Evolutionary conservation across 768 basidiomycete species (phyloP).

Genomic region (Suillus fuscotomentosus): DNA sequence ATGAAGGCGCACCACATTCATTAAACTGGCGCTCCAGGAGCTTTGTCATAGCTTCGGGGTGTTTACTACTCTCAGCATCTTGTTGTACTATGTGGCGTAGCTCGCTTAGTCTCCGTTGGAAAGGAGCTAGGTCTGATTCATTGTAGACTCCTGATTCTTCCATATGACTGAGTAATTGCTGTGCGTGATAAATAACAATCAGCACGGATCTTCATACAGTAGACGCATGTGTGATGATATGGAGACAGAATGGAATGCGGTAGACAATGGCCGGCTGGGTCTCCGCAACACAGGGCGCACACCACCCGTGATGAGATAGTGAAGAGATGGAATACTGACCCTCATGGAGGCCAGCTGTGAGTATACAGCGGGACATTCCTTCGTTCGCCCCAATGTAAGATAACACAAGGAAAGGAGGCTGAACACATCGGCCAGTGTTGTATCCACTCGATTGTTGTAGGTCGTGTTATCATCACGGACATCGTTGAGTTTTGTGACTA

Average conservation of each 20-base stretch:
- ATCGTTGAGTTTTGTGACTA: slow-evolving; percentile 90
- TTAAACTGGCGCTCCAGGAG: slow-evolving; percentile 89
- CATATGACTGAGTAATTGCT: slow-evolving; percentile 96
- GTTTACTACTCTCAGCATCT: slow-evolving; percentile 78
- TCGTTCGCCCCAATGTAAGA: slow-evolving; percentile 95
- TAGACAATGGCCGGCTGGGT: slow-evolving; percentile 8
- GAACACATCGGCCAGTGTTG: slow-evolving; percentile 94
- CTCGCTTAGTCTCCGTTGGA: slow-evolving; percentile 76
- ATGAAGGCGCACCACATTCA: slow-evolving; percentile 73
- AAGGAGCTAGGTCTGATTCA: slow-evolving; percentile 85
- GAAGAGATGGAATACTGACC: slow-evolving; percentile 52
- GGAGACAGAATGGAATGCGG: slow-evolving; percentile 8
- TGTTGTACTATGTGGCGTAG: slow-evolving; percentile 84
- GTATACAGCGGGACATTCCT: slow-evolving; percentile 92
- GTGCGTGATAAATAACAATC: slow-evolving; percentile 15
- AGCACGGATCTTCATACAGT: slow-evolving; percentile 16
- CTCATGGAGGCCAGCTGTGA: slow-evolving; percentile 95
- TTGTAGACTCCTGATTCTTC: slow-evolving; percentile 96
- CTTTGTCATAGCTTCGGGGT: slow-evolving; percentile 83
- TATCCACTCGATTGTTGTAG: slow-evolving; percentile 90
- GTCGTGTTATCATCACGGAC: slow-evolving; percentile 76
- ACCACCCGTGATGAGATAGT: not conserved
- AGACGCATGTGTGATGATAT: slow-evolving; percentile 12
- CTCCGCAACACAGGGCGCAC: not conserved
- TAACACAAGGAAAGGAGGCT: slow-evolving; percentile 94